Evolutionary conservation across 495 filamentous ascomycete species (phyloP).

Genomic region (Tuber borchii): DNA sequence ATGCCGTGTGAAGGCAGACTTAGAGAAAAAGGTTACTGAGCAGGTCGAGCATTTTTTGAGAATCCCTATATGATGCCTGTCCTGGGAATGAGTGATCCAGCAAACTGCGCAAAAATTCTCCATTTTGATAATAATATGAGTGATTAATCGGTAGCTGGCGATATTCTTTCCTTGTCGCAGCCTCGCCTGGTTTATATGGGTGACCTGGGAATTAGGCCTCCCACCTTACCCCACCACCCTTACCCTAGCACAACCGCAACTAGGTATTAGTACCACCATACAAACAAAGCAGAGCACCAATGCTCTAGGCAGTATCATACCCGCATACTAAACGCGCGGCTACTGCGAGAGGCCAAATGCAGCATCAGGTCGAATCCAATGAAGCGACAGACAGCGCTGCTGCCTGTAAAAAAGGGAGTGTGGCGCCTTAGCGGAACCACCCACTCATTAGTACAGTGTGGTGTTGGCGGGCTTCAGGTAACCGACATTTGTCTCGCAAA

Average conservation of each 20-base stretch:
- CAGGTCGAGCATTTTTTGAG: not conserved
- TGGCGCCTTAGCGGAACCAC: not conserved
- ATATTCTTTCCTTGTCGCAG: not conserved
- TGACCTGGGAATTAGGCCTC: not conserved
- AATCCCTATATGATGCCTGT: not conserved
- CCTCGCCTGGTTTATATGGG: not conserved
- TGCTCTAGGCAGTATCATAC: not conserved
- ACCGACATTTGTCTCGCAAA: not conserved
- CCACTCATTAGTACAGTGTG: not conserved
- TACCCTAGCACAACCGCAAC: not conserved
- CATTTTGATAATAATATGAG: not conserved
- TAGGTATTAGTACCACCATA: not conserved
- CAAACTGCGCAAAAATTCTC: not conserved
- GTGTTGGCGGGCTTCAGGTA: not conserved
- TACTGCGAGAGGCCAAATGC: not conserved
- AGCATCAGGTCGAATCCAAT: not conserved
- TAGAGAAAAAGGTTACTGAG: not conserved
- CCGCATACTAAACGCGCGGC: not conserved
- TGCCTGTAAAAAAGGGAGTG: not conserved
- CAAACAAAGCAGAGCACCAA: not conserved
- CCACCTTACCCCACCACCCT: not conserved
- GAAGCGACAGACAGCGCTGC: not conserved
- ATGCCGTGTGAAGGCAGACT: not conserved
- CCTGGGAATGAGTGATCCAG: not conserved
- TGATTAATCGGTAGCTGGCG: not conserved